Evolutionary conservation across 805 yeast species (phyloP), one percentile per base, ranked within the genome.

Genomic region (Sugiyamaella smithiae): DNA sequence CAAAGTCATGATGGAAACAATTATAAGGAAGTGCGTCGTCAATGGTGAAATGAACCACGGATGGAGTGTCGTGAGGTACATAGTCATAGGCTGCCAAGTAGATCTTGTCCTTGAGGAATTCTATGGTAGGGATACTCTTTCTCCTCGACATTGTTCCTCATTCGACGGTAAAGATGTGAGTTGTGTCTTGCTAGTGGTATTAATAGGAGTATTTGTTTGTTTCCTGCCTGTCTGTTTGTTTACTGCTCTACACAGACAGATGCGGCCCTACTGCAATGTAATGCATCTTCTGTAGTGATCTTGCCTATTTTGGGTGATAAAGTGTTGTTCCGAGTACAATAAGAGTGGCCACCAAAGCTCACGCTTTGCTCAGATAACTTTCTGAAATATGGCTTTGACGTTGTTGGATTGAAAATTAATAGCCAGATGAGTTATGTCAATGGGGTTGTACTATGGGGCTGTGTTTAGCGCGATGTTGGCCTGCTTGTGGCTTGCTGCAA

Each of bases 1-100:
- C 99, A 68, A 93, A 93, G 67, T 93, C 99, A 55, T 90, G 75
- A 66, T 91, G 96, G 71, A 93, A 93, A n/a, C 95, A 76, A 63
- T 93, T 93, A 67, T 93, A 93, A 3, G 93, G 95, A 41, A 93
- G 76, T 0, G 91, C 81, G 56, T 90, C 95, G 60, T 93, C 98
- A 2, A 93, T 87, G 0, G 98, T 88, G 70, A 93, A 90, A 67
- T 84, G 85, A 1, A 87, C 95, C 37, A 82, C 69, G 29, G 83
- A 84, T 22, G 75, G 78, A 1, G 91, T 84, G 64, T 88, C 91
- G 46, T 71, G 74, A 1, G 98, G 99, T 12, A 79, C 71, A 54
- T 75, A 70, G 63, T 89, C 96, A 64, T 81, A 90, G 3, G 96
- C 95, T 4, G 96, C 97, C 7, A 91, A 78, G 62, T 93, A 93